Evolutionary conservation across 495 filamentous ascomycete species (phyloP).

Genomic region (Tuber microsphaerosporum): DNA sequence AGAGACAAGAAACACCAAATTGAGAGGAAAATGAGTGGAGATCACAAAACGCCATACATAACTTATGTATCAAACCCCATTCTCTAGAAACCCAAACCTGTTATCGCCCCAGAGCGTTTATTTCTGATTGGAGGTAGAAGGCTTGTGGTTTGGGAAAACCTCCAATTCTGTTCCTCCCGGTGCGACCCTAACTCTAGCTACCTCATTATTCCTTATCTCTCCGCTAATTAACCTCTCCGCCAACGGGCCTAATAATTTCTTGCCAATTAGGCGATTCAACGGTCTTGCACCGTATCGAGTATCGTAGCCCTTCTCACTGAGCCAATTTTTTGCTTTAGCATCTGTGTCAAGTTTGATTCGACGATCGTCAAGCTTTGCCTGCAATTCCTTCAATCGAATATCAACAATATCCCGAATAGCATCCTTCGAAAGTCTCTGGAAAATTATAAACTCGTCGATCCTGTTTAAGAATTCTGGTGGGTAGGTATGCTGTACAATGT

Average conservation of each 20-base stretch:
- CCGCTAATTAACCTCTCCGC: constrained; percentile 89
- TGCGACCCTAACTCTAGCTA: constrained; percentile 60
- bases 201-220: constrained; percentile 65
- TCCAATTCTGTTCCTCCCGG: constrained; percentile 50
- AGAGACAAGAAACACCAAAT: background rate
- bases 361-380: constrained; percentile 73
- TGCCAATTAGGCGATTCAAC: constrained; percentile 81
- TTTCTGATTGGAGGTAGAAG: background rate
- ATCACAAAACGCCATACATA: background rate
- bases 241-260: constrained; percentile 76
- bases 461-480: constrained; percentile 94
- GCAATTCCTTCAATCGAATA: constrained; percentile 79
- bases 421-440: constrained; percentile 68
- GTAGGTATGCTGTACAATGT: constrained; percentile 71
- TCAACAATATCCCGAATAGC: constrained; percentile 90
- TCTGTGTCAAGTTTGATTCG: constrained; percentile 69
- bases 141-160: constrained; percentile 37
- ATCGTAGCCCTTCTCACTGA: constrained; percentile 82
- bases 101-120: background rate
- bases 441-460: constrained; percentile 94
- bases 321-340: constrained; percentile 69
- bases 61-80: background rate
- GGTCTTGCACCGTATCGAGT: constrained; percentile 88
- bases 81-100: background rate
- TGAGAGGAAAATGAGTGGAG: background rate